These are phyloP conservation scores for Colletotrichum coccodes DNA, from an alignment of 2,329 filamentous ascomycete species.

Conservation along the genomic window DNA sequence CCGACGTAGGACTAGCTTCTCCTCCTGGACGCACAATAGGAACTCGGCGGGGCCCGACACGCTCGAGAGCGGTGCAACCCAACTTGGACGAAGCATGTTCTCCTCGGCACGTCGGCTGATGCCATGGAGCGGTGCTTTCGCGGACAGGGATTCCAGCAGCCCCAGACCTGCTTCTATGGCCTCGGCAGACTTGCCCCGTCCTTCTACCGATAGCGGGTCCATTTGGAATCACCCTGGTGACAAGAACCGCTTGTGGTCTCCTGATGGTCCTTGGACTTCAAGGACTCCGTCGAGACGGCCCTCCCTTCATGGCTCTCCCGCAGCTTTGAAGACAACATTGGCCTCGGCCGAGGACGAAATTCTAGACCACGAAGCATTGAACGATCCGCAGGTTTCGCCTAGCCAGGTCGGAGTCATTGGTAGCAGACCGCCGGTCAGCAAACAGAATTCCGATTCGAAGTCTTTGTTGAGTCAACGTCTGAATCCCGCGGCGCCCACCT, in stretches of 20 bases:
- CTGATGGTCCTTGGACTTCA: slow-evolving; percentile 62
- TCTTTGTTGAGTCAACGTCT: slow-evolving; percentile 68
- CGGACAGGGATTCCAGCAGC: slow-evolving; percentile 66
- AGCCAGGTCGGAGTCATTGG: slow-evolving; percentile 80
- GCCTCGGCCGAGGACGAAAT: slow-evolving; percentile 74
- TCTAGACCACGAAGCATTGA: slow-evolving; percentile 65
- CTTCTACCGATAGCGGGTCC: slow-evolving; percentile 81
- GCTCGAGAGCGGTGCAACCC: slow-evolving; percentile 39
- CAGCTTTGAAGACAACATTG: slow-evolving; percentile 67
- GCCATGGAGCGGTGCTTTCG: slow-evolving; percentile 51
- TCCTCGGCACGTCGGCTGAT: slow-evolving; percentile 54
- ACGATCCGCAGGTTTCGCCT: slow-evolving; percentile 62
- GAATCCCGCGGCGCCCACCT: slow-evolving; percentile 90
- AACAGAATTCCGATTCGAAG: slow-evolving; percentile 42
- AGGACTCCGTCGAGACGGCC: slow-evolving; percentile 82
- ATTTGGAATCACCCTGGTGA: slow-evolving; percentile 73
- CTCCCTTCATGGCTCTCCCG: slow-evolving; percentile 82
- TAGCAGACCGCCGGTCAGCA: slow-evolving; percentile 69
- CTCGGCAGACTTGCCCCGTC: slow-evolving; percentile 77
- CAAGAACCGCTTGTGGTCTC: slow-evolving; percentile 75
- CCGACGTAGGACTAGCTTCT: slow-evolving; percentile 68
- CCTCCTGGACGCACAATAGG: slow-evolving; percentile 67
- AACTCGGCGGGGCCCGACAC: slow-evolving; percentile 61
- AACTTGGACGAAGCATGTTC: slow-evolving; percentile 31
- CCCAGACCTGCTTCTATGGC: slow-evolving; percentile 77